Conservation (phyloP, 805 yeast species). For the Peterozyma xylosa region DNA sequence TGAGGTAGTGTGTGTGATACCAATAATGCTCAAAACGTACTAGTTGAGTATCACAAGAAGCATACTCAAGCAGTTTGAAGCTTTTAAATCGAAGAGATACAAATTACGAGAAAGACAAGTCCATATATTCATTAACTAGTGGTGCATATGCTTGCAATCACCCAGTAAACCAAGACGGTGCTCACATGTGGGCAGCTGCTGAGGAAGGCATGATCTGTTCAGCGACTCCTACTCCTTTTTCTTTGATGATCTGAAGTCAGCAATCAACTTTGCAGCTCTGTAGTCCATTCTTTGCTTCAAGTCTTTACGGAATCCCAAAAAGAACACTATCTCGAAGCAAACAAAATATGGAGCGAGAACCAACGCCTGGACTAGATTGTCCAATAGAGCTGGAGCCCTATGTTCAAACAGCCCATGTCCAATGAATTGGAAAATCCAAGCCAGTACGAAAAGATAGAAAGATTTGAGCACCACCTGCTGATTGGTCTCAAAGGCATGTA, state of each 20-base stretch:
- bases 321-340: constrained; percentile 65
- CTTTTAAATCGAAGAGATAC: too few species aligned
- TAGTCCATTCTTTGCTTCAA: constrained; percentile 42
- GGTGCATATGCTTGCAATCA: too few species aligned
- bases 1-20: too few species aligned
- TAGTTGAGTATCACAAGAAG: too few species aligned
- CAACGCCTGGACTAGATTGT: constrained; percentile 75
- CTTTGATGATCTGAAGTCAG: constrained; percentile 19
- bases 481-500: constrained; percentile 10
- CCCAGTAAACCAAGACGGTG: too few species aligned
- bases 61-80: too few species aligned
- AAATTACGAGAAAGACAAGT: too few species aligned
- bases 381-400: constrained; percentile 81
- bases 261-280: constrained; percentile 31
- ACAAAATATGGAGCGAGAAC: constrained; percentile 91
- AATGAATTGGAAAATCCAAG: constrained; percentile 81
- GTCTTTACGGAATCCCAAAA: constrained; percentile 52
- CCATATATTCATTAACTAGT: too few species aligned
- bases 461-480: constrained; percentile 23
- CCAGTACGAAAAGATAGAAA: constrained; percentile 34
- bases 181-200: too few species aligned
- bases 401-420: constrained; percentile 83
- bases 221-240: too few species aligned
- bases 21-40: too few species aligned
- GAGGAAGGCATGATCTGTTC: too few species aligned